phyloP scores from a whole-genome alignment of 2,329 filamentous ascomycete genomes.

The Aspergillus phoenicis region DNA sequence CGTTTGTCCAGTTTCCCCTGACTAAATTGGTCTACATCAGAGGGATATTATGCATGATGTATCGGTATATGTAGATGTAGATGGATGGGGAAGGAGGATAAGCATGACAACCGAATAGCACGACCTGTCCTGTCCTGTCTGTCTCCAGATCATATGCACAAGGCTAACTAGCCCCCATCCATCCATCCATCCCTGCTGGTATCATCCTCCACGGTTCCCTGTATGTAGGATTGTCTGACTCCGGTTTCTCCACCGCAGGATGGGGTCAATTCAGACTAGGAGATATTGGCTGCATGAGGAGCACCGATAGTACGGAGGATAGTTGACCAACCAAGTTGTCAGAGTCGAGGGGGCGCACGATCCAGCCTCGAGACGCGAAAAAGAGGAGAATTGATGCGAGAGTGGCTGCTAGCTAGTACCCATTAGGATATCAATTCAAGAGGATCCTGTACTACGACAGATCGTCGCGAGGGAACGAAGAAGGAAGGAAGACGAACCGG shows the following conservation, averaged over 20 bases:
- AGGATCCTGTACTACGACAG: background rate
- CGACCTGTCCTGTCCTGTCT: background rate
- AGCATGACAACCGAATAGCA: background rate
- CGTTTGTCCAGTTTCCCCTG: background rate
- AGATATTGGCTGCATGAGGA: background rate
- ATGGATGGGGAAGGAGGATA: background rate
- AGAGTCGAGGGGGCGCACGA: background rate
- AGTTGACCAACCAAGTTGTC: background rate
- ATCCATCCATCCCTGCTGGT: background rate
- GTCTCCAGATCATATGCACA: background rate
- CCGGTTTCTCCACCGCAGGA: background rate
- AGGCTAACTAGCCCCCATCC: background rate
- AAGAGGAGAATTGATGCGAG: background rate
- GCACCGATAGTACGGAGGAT: background rate
- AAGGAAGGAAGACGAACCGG: background rate
- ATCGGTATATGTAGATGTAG: background rate
- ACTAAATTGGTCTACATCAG: background rate
- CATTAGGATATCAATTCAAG: background rate
- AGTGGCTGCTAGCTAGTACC: background rate
- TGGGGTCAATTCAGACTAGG: background rate
- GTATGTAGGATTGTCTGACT: background rate
- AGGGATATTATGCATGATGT: background rate
- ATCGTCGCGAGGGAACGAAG: background rate
- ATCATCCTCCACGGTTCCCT: background rate
- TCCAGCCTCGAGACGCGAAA: background rate